Base-by-base conservation (phyloP, 192 early-diverging fungal species). In the Entophlyctis helioformis region DNA sequence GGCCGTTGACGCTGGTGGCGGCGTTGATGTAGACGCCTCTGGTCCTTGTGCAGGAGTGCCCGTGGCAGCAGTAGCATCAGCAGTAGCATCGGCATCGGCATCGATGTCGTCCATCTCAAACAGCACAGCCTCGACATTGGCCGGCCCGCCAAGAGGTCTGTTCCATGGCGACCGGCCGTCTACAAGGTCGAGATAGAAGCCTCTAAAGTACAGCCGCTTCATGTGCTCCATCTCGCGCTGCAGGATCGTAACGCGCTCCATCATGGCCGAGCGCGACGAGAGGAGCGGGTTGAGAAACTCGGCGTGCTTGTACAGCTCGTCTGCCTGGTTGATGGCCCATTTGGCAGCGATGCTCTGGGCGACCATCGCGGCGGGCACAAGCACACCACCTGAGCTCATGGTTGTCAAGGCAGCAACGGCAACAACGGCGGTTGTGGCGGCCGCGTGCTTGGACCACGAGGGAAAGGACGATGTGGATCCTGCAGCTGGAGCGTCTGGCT, bases 221-320 rank as follows among this genome's bases (percentile, higher is more conserved):
- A 34, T 9, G 6, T 16, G 16, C 29, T 67, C 57, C 48, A 55
- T 51, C 39, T 67, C 64, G 3, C 48, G 28, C 19, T 34, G 48
- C 24, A 67, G 18, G n/a, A 51, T 45, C 26, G 37, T 11, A 11
- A 67, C 60, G 18, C 65, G 36, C 25, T 35, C 37, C 18, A 56
- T 48, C 56, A 59, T 57, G 9, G 53, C 53, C 11, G 34, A 15
- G 7, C 52, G 46, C 6, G 65, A 59, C 13, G 48, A 56, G 15
- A 51, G 35, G 29, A 67, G 39, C 12, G 65, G 65, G 23, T 67
- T 52, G 25, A 67, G 44, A 39, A 67, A 67, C 9, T 54, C 41
- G 10, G 54, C 38, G 48, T 67, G 60, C n/a, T 44, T 49, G 9
- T 47, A 36, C 10, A 56, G 27, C 9, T 59, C 35, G 9, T 67